These are phyloP conservation scores for Austroboletus novae-zelandiae DNA, from an alignment of 1,284 basidiomycete genomes.

Conservation along the genomic window DNA sequence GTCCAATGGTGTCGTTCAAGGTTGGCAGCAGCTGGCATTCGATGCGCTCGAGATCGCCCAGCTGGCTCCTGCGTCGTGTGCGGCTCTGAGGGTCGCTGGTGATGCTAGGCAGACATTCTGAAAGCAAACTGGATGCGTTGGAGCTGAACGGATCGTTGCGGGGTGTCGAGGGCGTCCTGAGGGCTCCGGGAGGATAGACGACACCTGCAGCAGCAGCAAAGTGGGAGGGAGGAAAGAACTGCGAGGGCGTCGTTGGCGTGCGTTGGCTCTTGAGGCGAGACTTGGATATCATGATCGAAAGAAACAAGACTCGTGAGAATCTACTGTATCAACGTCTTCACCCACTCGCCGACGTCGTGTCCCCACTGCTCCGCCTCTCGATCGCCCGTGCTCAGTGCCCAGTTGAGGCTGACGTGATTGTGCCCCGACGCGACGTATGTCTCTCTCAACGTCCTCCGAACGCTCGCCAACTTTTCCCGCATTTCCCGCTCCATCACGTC, in stretches of 20 bases:
- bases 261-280: conserved; percentile 19
- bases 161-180: neutral
- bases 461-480: conserved; percentile 32
- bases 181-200: conserved; percentile 17
- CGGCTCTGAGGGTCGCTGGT: neutral
- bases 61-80: conserved; percentile 42
- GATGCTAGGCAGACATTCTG: conserved; percentile 17
- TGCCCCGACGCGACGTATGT: conserved; percentile 48
- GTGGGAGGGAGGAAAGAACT: conserved; percentile 60
- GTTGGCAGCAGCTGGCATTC: conserved; percentile 66
- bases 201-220: conserved; percentile 62
- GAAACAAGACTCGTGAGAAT: too few species aligned
- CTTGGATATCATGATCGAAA: conserved; percentile 4
- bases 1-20: conserved; percentile 64
- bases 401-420: conserved; percentile 60
- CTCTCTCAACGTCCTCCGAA: conserved; percentile 28
- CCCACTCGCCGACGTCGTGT: conserved; percentile 48
- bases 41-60: conserved; percentile 52
- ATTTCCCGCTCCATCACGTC: conserved; percentile 41
- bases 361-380: conserved; percentile 63
- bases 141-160: conserved; percentile 11
- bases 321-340: conserved; percentile 26
- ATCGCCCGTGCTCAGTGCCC: conserved; percentile 49
- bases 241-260: conserved; percentile 27
- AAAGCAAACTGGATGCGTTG: conserved; percentile 16